Evolutionary conservation across 768 basidiomycete genomes (phyloP).

Genomic region (Mycena galopus): DNA sequence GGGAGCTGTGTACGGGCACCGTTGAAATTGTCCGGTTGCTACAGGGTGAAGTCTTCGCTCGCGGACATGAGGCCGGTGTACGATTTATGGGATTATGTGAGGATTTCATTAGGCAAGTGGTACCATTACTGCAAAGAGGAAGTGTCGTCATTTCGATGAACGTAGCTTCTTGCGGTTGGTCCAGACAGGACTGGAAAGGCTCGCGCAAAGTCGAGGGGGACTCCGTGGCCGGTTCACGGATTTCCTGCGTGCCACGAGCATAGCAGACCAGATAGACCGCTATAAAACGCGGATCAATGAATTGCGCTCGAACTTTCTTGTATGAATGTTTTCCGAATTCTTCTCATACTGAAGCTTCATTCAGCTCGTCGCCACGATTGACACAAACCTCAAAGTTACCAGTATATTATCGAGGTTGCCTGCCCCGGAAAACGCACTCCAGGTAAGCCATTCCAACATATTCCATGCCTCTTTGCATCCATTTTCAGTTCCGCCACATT

Average conservation of each 20-base stretch:
- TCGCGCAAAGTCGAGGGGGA: neutral
- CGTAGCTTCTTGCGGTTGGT: neutral
- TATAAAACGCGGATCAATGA: conserved; percentile 4
- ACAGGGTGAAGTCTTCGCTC: neutral
- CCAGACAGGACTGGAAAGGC: neutral
- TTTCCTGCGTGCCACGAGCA: neutral
- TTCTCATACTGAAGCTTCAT: neutral
- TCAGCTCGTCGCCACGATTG: neutral
- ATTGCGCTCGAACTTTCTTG: conserved; percentile 2
- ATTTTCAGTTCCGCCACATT: conserved; percentile 3
- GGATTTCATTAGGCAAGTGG: neutral
- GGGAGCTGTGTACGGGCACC: neutral
- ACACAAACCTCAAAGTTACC: neutral
- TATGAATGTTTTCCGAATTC: neutral
- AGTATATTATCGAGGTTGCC: neutral
- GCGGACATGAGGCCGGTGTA: neutral
- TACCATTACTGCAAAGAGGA: neutral
- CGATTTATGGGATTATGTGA: conserved; percentile 4
- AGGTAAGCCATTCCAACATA: neutral
- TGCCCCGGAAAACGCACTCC: neutral
- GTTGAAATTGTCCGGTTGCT: conserved; percentile 7
- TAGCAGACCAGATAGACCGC: conserved; percentile 1
- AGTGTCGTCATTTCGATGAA: neutral
- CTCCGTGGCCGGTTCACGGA: neutral
- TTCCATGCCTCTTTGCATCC: no score